A percentile compares a stretch with the other conserved stretches of the same genome.
Evolutionary conservation across 2,329 filamentous ascomycete species (phyloP).

Genomic region (Amauroascus verrucosus): DNA sequence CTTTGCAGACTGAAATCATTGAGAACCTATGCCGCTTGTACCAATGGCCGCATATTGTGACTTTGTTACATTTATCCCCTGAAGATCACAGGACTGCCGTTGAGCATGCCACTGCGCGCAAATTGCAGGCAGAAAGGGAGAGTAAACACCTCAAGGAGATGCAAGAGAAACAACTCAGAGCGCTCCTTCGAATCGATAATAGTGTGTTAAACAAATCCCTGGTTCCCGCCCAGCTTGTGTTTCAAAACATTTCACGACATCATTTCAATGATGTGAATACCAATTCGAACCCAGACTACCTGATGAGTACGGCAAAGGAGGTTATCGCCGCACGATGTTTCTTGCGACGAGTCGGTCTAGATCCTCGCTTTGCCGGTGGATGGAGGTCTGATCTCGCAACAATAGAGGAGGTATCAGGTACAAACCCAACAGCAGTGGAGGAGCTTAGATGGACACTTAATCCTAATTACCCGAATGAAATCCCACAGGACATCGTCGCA

Average conservation of each 20-base stretch:
- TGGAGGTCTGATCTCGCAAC: slow-evolving; percentile 25
- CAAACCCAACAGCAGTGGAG: slow-evolving; percentile 13
- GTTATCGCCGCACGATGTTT: slow-evolving; percentile 26
- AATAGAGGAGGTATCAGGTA: slow-evolving; percentile 14
- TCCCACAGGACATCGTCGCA: slow-evolving; percentile 6
- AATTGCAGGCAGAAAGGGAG: slow-evolving; percentile 25
- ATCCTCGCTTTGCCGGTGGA: slow-evolving; percentile 24
- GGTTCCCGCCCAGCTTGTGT: slow-evolving; percentile 24
- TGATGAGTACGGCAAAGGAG: slow-evolving; percentile 25
- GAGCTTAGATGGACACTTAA: slow-evolving; percentile 14
- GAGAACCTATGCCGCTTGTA: slow-evolving; percentile 24
- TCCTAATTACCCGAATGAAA: slow-evolving; percentile 1
- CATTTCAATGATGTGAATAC: slow-evolving; percentile 15
- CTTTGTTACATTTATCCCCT: slow-evolving; percentile 21
- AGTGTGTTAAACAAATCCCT: slow-evolving; percentile 19
- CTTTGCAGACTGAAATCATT: slow-evolving; percentile 29
- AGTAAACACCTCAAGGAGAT: slow-evolving; percentile 25
- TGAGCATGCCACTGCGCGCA: slow-evolving; percentile 16
- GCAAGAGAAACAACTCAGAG: slow-evolving; percentile 26
- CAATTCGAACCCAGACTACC: slow-evolving; percentile 18
- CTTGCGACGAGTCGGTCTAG: slow-evolving; percentile 23
- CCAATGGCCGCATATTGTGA: slow-evolving; percentile 19
- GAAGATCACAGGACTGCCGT: slow-evolving; percentile 20
- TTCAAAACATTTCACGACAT: slow-evolving; percentile 21
- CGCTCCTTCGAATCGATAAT: slow-evolving; percentile 28